Evolutionary conservation across 2,329 filamentous ascomycete species (phyloP).

Genomic region (Colletotrichum filicis): DNA sequence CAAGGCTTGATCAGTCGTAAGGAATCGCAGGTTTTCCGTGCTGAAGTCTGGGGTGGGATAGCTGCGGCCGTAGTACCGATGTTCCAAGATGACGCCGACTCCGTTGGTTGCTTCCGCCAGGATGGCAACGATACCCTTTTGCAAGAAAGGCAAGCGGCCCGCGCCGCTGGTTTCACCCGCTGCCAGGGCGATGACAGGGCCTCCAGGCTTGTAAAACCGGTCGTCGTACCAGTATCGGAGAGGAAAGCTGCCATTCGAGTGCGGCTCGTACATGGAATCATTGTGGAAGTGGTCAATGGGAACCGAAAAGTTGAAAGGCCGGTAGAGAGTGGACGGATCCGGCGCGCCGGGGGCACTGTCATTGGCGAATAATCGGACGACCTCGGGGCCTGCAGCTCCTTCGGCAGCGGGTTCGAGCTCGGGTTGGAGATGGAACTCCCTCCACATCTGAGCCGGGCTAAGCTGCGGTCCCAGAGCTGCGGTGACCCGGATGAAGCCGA

Average conservation of each 20-base stretch:
- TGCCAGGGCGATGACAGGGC: conserved; percentile 82
- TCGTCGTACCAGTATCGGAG: conserved; percentile 88
- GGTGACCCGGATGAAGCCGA: conserved; percentile 6
- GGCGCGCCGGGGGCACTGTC: neutral
- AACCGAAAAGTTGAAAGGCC: conserved; percentile 54
- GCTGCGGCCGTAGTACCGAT: conserved; percentile 86
- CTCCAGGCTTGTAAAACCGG: conserved; percentile 78
- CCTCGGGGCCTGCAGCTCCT: neutral
- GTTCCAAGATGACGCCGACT: conserved; percentile 83
- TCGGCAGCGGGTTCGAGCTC: neutral
- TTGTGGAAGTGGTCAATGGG: conserved; percentile 87
- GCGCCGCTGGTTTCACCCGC: conserved; percentile 75
- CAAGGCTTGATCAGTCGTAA: conserved; percentile 84
- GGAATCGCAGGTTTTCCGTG: conserved; percentile 79
- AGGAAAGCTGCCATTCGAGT: conserved; percentile 73
- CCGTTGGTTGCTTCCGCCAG: conserved; percentile 78
- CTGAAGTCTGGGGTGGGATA: conserved; percentile 74
- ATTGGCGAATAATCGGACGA: neutral
- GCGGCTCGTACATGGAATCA: conserved; percentile 80
- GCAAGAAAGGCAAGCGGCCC: conserved; percentile 73
- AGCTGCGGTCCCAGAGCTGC: conserved; percentile 25
- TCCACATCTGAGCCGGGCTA: conserved; percentile 19
- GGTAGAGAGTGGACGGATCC: conserved; percentile 42
- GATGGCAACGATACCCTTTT: conserved; percentile 81
- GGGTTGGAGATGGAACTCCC: neutral